Evolutionary conservation across 1,284 basidiomycete genomes (phyloP), one percentile per base, ranked within the genome.

Genomic region (Naganishia albida): DNA sequence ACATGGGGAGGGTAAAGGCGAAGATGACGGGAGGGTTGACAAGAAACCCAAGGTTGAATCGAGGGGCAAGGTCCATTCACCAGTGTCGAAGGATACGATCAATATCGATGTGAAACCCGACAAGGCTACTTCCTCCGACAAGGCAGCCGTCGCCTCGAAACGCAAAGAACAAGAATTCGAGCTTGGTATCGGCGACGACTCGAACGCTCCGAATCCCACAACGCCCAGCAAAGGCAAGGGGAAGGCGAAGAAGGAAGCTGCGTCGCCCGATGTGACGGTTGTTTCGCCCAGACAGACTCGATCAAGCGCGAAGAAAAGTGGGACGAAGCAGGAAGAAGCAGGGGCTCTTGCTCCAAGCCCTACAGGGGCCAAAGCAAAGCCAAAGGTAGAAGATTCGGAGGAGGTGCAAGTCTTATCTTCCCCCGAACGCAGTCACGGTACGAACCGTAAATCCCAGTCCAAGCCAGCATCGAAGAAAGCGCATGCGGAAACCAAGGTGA

Each of bases 101-200:
- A 12, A 28, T 49, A 7, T 38, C 44, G 28, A 48, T 15, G 50
- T 55, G 34, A 39, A 68, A 42, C 28, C 34, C 23, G 64, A 68
- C 25, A 54, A 68, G 26, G 38, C 68, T 25, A 1, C 12, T 15
- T 16, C 43, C 7, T 23, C 23, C 26, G 16, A n/a, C 25, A 38
- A 39, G 44, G 2, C 30, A 18, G 46, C 49, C 43, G 15, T n/a
- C 15, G 10, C 23, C 26, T 62, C 67, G 20, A 53, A 68, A 18
- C 63, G 69, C 2, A 56, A 48, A 8, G 49, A 44, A 13, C 63
- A 64, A 1, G 70, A 72, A 15, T 59, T 68, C 39, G 70, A 72
- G 50, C 62, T 67, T 39, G 72, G 70, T 12, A 40, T 74, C 30
- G 74, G 74, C 4, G 75, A 75, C 50, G 74, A 75, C 65, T 75